These are phyloP conservation scores for Trichoderma sp. DNA, from an alignment of 2,329 filamentous ascomycete species.

Conservation along the genomic window DNA sequence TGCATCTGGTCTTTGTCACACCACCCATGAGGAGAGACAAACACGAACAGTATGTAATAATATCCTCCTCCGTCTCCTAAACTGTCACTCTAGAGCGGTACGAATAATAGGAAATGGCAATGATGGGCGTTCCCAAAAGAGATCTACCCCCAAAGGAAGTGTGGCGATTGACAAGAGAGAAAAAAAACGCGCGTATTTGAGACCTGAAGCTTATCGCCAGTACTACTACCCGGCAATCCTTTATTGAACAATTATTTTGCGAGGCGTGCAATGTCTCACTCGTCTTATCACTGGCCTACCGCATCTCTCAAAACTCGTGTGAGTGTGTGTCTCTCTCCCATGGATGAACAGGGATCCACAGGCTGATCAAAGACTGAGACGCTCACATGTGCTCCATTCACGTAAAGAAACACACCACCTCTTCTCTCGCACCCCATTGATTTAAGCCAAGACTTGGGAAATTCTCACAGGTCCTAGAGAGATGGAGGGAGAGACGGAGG, in stretches of 20 bases:
- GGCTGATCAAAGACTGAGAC: neutral
- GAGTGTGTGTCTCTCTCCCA: neutral
- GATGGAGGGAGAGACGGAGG: neutral
- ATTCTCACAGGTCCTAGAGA: neutral
- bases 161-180: neutral
- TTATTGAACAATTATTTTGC: neutral
- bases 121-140: neutral
- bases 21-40: conserved; percentile 1
- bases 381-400: neutral
- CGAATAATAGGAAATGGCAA: neutral
- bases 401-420: neutral
- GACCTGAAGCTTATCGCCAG: neutral
- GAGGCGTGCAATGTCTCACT: conserved; percentile 7
- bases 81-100: neutral
- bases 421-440: neutral
- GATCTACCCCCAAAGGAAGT: neutral
- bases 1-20: conserved; percentile 14
- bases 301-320: neutral
- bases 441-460: neutral
- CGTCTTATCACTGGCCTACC: neutral
- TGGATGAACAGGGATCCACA: neutral
- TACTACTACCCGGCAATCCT: neutral
- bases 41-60: neutral
- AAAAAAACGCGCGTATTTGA: neutral
- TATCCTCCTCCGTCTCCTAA: neutral